Evolutionary conservation across 768 basidiomycete genomes (phyloP), one percentile per base, ranked within the genome.

Genomic region (Kwoniella newhampshirensis): DNA sequence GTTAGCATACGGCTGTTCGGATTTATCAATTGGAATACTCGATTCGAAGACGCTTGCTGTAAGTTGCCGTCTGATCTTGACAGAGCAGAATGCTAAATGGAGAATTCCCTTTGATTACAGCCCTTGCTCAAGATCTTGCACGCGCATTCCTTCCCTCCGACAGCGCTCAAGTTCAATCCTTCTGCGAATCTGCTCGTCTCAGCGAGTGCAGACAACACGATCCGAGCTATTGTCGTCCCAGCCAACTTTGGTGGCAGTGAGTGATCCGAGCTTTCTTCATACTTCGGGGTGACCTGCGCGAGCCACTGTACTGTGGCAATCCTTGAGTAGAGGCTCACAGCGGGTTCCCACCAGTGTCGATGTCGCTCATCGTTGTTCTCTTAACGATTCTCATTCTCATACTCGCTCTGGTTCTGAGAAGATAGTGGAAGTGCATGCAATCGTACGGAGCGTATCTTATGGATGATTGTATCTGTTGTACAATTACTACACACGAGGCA

Each of bases 111-210:
- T 21, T 12, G 28, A 9, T 17, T 65, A n/a, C 67, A 98, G 93
- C 93, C 92, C 1, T 74, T 91, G 12, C 77, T 90, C 27, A 86
- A 86, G 18, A 96, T 99, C 60, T 80, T 97, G 56, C 89, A 89
- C 76, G 89, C 96, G 0, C 94, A 98, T 75, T 91, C 93, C 58
- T 91, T 98, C 75, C 89, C 96, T 3, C 84, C 89, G 4, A 98
- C 96, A 1, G 85, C 88, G 3, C 77, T 99, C 53, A 83, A 83
- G 57, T 99, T 99, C 81, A 94, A 87, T 71, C 87, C 91, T 1
- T 80, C 84, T 5, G 85, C 87, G 12, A 84, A 81, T n/a, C 63
- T 93, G 12, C 81, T 99, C 3, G 83, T 93, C 18, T 90, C 90
- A 4, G 93, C 88, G 17, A 91, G 91, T 65, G 88, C 89, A 7